Conservation (phyloP, 192 early-diverging fungal species). For the Coemansia sp. region DNA sequence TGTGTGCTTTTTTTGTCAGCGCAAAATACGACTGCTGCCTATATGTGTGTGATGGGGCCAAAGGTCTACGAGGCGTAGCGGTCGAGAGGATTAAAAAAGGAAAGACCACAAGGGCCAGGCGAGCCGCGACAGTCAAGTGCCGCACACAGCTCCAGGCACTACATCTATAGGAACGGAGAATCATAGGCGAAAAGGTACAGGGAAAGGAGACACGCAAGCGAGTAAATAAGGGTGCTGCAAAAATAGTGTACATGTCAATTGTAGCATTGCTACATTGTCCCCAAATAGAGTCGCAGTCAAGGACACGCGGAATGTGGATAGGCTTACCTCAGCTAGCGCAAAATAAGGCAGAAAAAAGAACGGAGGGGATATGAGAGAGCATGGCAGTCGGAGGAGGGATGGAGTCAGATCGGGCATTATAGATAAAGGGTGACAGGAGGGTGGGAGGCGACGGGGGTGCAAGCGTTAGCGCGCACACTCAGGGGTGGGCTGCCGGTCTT, state of each 20-base stretch:
- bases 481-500: constrained; percentile 25
- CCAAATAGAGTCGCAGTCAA: background rate
- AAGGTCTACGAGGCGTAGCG: background rate
- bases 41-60: background rate
- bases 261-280: background rate
- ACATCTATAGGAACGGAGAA: constrained; percentile 5
- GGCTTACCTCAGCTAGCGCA: background rate
- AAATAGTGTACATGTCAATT: background rate
- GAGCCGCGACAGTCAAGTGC: constrained; percentile 1
- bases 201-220: background rate
- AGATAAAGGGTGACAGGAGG: background rate
- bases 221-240: background rate
- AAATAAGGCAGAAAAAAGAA: background rate
- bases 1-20: background rate
- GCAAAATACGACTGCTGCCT: background rate
- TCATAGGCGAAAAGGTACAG: constrained; percentile 2
- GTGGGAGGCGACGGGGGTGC: background rate
- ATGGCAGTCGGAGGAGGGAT: background rate
- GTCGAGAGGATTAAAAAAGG: constrained; percentile 4
- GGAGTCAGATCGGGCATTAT: background rate
- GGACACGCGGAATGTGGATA: background rate
- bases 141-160: background rate
- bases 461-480: background rate
- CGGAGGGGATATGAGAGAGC: background rate
- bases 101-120: background rate